These are phyloP conservation scores for Fusarium sterilihyphosum DNA, from an alignment of 2,329 filamentous ascomycete genomes.

Conservation along the genomic window DNA sequence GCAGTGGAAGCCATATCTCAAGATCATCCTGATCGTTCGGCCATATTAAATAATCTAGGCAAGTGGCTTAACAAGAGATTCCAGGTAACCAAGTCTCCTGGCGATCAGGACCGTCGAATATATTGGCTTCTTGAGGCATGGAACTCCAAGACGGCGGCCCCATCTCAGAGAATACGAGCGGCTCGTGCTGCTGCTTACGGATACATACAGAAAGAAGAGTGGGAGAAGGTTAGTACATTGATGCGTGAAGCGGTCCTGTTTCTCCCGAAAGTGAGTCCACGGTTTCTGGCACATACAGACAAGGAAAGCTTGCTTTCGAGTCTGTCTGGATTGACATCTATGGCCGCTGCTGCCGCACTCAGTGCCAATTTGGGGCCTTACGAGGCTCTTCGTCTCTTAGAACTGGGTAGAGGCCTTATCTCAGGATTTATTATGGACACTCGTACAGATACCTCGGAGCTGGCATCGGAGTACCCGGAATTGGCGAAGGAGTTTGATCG, in stretches of 20 bases:
- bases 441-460: not conserved
- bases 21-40: not conserved
- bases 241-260: not conserved
- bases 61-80: not conserved
- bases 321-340: not conserved
- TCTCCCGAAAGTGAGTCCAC: not conserved
- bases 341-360: fast-evolving
- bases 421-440: not conserved
- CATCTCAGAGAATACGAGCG: not conserved
- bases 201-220: not conserved
- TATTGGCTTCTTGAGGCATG: not conserved
- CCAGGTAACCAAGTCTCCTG: fast-evolving
- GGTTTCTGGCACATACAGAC: not conserved
- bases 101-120: fast-evolving
- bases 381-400: not conserved
- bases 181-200: not conserved
- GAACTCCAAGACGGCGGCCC: not conserved
- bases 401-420: not conserved
- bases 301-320: not conserved
- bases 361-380: fast-evolving
- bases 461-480: fast-evolving
- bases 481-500: not conserved
- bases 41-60: fast-evolving
- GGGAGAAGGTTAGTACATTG: not conserved
- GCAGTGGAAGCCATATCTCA: not conserved